Evolutionary conservation across 352 stramenopile genomes (phyloP).

Genomic region (Phytophthora meadii): DNA sequence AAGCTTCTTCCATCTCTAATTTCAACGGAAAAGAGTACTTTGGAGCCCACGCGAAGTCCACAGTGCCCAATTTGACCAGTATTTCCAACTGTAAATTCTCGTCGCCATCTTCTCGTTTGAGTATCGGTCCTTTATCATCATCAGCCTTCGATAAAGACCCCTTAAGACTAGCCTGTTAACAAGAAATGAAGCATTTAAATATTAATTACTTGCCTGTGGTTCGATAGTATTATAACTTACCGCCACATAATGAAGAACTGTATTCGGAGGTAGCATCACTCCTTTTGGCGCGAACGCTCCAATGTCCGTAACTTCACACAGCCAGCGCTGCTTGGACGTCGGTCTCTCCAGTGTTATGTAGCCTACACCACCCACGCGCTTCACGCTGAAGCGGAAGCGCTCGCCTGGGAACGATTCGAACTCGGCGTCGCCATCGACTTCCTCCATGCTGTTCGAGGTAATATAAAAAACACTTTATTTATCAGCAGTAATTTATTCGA

Average conservation of each 20-base stretch:
- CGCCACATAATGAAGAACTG: constrained; percentile 27
- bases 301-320: constrained; percentile 18
- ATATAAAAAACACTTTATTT: too few relatives aligned
- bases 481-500: too few relatives aligned
- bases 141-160: constrained; percentile 1
- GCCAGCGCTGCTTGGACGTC: constrained; percentile 16
- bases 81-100: constrained; percentile 20
- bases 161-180: constrained; percentile 23
- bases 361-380: constrained; percentile 2
- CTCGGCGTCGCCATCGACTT: constrained; percentile 18
- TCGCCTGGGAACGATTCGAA: constrained; percentile 25
- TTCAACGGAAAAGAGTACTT: constrained; percentile 27
- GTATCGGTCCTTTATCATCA: not conserved
- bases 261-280: constrained; percentile 18
- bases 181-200: not conserved
- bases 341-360: constrained; percentile 16
- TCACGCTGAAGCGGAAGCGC: constrained; percentile 25
- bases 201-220: not conserved
- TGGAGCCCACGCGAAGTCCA: constrained; percentile 11
- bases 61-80: constrained; percentile 14
- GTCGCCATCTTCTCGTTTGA: constrained; percentile 12
- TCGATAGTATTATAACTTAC: constrained; percentile 6
- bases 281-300: constrained; percentile 10
- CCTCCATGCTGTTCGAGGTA: constrained; percentile 11
- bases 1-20: not conserved